Conservation (phyloP, 2,329 filamentous ascomycete genomes). For the Colletotrichum orbiculare region DNA sequence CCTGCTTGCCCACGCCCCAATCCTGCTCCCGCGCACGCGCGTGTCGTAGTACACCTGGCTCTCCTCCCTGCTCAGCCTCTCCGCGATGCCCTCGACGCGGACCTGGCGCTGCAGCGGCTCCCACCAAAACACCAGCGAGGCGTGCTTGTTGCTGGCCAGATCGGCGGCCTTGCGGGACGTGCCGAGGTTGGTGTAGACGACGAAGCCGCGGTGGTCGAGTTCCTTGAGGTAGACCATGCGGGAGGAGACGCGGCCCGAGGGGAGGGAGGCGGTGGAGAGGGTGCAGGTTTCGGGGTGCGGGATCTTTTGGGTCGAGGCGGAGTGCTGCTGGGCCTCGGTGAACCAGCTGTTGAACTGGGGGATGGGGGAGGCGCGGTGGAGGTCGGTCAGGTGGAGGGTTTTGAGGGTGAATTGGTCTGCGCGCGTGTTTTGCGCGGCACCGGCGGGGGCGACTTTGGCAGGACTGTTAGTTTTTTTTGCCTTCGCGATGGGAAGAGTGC, state of each 20-base stretch:
- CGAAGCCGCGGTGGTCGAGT: constrained; percentile 81
- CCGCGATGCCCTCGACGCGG: constrained; percentile 82
- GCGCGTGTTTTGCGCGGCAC: constrained; percentile 66
- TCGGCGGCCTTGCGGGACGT: constrained; percentile 78
- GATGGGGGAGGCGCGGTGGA: constrained; percentile 73
- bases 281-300: constrained; percentile 89
- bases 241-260: constrained; percentile 84
- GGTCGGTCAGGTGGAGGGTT: constrained; percentile 69
- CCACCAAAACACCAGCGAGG: constrained; percentile 93
- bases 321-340: constrained; percentile 68
- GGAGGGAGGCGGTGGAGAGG: constrained; percentile 84
- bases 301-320: constrained; percentile 50
- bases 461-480: constrained; percentile 24
- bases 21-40: constrained; percentile 79
- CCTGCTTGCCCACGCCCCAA: constrained; percentile 93
- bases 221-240: constrained; percentile 97
- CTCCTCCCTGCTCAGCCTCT: constrained; percentile 75
- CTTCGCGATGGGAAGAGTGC: neutral
- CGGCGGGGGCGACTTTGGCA: constrained; percentile 71
- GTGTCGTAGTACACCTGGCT: constrained; percentile 77
- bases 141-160: constrained; percentile 78
- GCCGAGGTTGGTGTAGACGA: constrained; percentile 93
- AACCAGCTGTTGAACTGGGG: constrained; percentile 94
- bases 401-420: constrained; percentile 80
- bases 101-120: constrained; percentile 87